Evolutionary conservation across 768 basidiomycete genomes (phyloP).

Genomic region (Astraeus odoratus): DNA sequence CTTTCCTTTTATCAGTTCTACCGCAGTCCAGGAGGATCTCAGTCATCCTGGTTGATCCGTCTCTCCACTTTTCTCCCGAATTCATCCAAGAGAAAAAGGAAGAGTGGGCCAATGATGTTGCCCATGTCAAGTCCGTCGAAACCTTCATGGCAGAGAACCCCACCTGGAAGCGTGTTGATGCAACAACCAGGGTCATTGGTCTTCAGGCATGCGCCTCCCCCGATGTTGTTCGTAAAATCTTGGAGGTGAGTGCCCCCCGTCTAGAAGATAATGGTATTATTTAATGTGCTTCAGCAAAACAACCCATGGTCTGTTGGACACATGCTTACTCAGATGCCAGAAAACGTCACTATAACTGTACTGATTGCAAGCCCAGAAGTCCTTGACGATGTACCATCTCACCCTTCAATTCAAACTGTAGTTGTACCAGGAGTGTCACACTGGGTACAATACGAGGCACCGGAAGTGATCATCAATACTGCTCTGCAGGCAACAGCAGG

Average conservation of each 20-base stretch:
- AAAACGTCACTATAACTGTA: conserved; percentile 11
- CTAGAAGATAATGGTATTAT: neutral
- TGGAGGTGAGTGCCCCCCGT: conserved; percentile 3
- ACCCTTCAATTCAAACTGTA: conserved; percentile 7
- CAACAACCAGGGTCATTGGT: conserved; percentile 8
- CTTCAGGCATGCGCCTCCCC: conserved; percentile 6
- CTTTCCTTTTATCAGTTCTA: conserved; percentile 1
- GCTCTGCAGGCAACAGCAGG: too few species aligned
- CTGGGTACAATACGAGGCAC: conserved; percentile 23
- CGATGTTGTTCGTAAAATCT: too few species aligned
- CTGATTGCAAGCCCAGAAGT: conserved; percentile 9
- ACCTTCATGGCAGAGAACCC: conserved; percentile 7
- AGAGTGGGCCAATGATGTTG: neutral
- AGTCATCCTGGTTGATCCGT: conserved; percentile 7
- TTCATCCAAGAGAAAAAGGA: neutral
- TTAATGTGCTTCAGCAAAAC: conserved; percentile 6
- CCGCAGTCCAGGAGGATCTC: neutral
- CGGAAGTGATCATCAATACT: conserved; percentile 14
- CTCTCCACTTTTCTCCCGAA: conserved; percentile 3
- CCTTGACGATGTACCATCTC: conserved; percentile 9
- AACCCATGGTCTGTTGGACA: conserved; percentile 10
- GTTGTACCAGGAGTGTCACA: conserved; percentile 13
- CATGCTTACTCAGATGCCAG: conserved; percentile 6
- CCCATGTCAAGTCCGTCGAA: conserved; percentile 4
- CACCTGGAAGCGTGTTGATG: conserved; percentile 12